Evolutionary conservation across 768 basidiomycete genomes (phyloP), one percentile per base, ranked within the genome.

Genomic region (Amanita jacksonii): DNA sequence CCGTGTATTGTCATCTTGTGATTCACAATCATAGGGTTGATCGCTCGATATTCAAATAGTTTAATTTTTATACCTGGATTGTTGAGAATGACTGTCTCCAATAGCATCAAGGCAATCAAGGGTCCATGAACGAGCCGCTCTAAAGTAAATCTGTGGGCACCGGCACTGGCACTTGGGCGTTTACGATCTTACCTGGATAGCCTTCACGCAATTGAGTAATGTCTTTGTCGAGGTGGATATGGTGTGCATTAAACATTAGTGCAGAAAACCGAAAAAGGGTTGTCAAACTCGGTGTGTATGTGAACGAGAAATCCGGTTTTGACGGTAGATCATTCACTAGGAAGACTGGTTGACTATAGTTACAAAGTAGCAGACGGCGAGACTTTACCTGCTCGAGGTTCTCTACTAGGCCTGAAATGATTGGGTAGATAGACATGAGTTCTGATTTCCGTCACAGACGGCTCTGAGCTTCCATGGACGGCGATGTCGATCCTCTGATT

Each of bases 51-150:
- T 48, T 77, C 76, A 52, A 86, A 87, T 4, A 62, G 49, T 35
- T 58, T 64, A 43, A 88, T 52, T 18, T 62, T 56, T 9, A 63
- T 57, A 2, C 64, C 58, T 1, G 80, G 77, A 37, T 72, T 62
- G 38, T 77, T 58, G 51, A 77, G 66, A 5, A 63, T 58, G 25
- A 74, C 64, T 0, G 71, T 62, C 54, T 90, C 88, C 27, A 90
- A 64, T 4, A 90, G 65, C 74, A 90, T 79, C 41, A 85, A 65
- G 0, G 87, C 85, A 2, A 81, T 89, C 33, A 91, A 62, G 31
- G 88, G 87, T 0, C 85, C 87, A 54, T 90, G 88, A 8, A 90
- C 84, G n/a, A 91, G 71, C 8, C 85, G 75, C 61, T 86, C 85
- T 86, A 53, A 19, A 45, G 32, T n/a, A n/a, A n/a, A n/a, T n/a